Evolutionary conservation across 1,284 basidiomycete species (phyloP).

Genomic region (Boletellus deceptivus): DNA sequence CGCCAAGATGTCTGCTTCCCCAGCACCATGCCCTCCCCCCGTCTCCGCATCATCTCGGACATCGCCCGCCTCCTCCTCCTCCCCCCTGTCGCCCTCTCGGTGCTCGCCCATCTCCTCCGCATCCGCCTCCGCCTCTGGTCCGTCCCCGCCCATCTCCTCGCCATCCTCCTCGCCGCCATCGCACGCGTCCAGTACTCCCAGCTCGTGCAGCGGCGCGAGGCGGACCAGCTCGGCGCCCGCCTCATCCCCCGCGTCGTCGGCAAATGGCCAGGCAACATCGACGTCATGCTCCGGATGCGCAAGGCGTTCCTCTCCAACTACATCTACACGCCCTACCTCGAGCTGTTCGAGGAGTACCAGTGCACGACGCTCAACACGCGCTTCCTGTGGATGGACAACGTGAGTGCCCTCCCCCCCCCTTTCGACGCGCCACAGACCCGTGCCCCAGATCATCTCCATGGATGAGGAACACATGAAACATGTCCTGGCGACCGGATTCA

Average conservation of each 20-base stretch:
- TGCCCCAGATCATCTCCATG: constrained; percentile 61
- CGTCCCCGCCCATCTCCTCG: constrained; percentile 39
- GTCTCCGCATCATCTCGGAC: constrained; percentile 27
- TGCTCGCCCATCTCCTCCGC: constrained; percentile 5
- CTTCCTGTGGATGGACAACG: constrained; percentile 65
- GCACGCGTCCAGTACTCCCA: constrained; percentile 36
- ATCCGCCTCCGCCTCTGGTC: constrained; percentile 25
- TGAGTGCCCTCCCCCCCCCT: constrained; percentile 32
- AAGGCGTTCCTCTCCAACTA: constrained; percentile 56
- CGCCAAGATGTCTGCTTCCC: not conserved
- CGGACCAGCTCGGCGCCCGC: constrained; percentile 46
- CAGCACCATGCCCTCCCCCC: constrained; percentile 16
- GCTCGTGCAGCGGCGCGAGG: constrained; percentile 41
- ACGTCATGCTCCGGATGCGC: constrained; percentile 57
- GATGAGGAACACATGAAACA: constrained; percentile 67
- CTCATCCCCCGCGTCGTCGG: constrained; percentile 58
- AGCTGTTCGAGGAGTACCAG: constrained; percentile 64
- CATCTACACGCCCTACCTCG: constrained; percentile 58
- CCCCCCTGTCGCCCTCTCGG: constrained; percentile 19
- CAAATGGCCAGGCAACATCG: constrained; percentile 72
- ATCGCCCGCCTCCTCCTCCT: constrained; percentile 15
- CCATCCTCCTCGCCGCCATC: constrained; percentile 42
- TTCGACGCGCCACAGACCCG: too few species aligned
- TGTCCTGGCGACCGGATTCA: constrained; percentile 64
- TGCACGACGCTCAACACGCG: constrained; percentile 65